Evolutionary conservation across 306 rosid genomes (phyloP).

Genomic region (Vigna trinervia): DNA sequence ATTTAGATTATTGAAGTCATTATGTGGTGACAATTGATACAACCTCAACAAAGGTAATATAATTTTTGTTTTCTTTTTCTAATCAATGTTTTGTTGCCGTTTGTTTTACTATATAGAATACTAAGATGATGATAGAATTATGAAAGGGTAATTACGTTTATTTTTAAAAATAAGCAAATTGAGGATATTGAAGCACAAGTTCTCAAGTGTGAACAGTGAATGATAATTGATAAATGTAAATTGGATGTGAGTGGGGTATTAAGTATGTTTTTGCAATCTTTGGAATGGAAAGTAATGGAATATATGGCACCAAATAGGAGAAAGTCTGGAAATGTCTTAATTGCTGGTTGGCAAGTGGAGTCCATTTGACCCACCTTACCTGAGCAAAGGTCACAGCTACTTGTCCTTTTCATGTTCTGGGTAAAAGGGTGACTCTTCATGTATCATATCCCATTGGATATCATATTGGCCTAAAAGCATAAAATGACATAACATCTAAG

Average conservation of each 20-base stretch:
- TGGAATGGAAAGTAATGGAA: neutral
- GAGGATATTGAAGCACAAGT: too few species aligned
- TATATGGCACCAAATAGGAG: conserved; percentile 18
- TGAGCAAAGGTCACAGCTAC: conserved; percentile 38
- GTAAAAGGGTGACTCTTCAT: conserved; percentile 49
- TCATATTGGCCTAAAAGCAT: conserved; percentile 42
- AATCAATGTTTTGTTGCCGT: too few species aligned
- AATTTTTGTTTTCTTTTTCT: too few species aligned
- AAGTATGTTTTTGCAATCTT: neutral
- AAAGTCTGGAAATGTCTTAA: conserved; percentile 35
- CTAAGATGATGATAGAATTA: too few species aligned
- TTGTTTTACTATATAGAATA: too few species aligned
- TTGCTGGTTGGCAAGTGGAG: conserved; percentile 44
- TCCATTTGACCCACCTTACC: conserved; percentile 42
- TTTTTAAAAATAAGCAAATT: too few species aligned
- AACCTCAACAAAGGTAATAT: too few species aligned
- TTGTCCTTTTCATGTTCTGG: conserved; percentile 51
- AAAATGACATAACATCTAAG: conserved; percentile 43
- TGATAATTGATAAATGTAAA: neutral
- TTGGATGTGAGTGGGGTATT: neutral
- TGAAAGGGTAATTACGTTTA: too few species aligned
- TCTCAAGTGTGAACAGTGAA: too few species aligned
- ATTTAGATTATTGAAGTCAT: too few species aligned
- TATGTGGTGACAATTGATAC: too few species aligned
- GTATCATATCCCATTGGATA: conserved; percentile 39